Evolutionary conservation across 495 filamentous ascomycete genomes (phyloP).

Genomic region (Xylaria scruposa): DNA sequence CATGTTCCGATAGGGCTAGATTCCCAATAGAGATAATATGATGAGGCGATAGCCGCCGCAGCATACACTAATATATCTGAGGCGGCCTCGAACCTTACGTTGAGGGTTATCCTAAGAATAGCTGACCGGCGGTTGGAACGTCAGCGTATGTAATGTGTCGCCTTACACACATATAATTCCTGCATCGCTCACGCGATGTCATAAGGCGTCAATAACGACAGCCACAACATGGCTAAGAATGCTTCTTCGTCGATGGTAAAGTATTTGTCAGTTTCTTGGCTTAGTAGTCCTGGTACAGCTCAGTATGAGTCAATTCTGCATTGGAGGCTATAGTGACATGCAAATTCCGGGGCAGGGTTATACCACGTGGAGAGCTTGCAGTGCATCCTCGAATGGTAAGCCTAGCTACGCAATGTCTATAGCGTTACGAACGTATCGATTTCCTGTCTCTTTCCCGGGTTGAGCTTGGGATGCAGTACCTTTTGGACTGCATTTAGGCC

Average conservation of each 20-base stretch:
- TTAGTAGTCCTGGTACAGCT: constrained; percentile 19
- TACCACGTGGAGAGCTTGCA: constrained; percentile 28
- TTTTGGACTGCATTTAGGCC: too few species aligned
- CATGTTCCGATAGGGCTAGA: constrained; percentile 16
- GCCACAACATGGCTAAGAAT: constrained; percentile 18
- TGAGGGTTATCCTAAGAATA: constrained; percentile 25
- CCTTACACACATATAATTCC: constrained; percentile 20
- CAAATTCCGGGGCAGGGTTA: constrained; percentile 21
- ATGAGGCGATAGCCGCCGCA: constrained; percentile 5
- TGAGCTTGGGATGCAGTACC: too few species aligned
- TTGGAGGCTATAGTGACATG: constrained; percentile 18
- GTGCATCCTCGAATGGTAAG: constrained; percentile 10
- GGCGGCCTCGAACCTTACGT: constrained; percentile 1
- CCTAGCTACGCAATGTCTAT: background rate
- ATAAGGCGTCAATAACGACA: constrained; percentile 17
- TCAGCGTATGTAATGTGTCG: constrained; percentile 16
- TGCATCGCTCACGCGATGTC: constrained; percentile 17
- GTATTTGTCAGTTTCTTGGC: constrained; percentile 21
- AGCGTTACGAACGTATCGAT: constrained; percentile 1
- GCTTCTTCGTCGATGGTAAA: background rate
- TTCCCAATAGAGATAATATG: constrained; percentile 6
- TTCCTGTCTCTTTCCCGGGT: background rate
- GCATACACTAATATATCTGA: constrained; percentile 4
- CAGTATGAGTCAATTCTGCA: constrained; percentile 24
- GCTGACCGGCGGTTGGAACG: constrained; percentile 8